Percentiles rank a stretch among this genome's conserved stretches.
phyloP scores from a whole-genome alignment of 2,329 filamentous ascomycete genomes.

The Dendrostoma leiphaemia region DNA sequence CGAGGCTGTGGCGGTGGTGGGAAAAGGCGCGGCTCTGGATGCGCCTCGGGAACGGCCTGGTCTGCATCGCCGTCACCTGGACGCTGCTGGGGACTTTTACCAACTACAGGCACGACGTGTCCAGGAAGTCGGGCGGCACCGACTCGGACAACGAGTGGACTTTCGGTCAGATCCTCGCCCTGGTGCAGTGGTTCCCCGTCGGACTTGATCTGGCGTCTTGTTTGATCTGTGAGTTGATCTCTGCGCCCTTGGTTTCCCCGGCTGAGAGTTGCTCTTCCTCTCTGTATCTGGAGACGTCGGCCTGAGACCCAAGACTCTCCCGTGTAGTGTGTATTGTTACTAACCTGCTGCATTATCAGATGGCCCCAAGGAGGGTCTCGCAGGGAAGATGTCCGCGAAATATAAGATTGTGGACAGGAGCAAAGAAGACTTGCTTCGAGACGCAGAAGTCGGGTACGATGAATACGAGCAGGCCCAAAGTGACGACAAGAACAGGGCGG shows the following conservation, averaged over 20 bases:
- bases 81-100: conserved; percentile 26
- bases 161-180: conserved; percentile 30
- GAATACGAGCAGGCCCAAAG: background rate
- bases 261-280: background rate
- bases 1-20: conserved; percentile 1
- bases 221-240: conserved; percentile 25
- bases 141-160: conserved; percentile 28
- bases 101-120: conserved; percentile 23
- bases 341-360: background rate
- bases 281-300: background rate
- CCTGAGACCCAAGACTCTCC: background rate
- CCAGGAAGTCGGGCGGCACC: conserved; percentile 19
- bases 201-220: conserved; percentile 26
- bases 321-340: background rate
- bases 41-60: conserved; percentile 15
- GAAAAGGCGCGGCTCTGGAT: conserved; percentile 11
- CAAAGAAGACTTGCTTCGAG: background rate
- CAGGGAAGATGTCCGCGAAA: conserved; percentile 2
- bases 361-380: conserved; percentile 1
- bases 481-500: background rate
- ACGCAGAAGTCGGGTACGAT: no score
- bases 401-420: background rate
- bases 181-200: conserved; percentile 30
- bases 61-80: conserved; percentile 27
- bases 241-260: background rate